Conservation (phyloP, 768 basidiomycete genomes). For the Naganishia kalamii region DNA sequence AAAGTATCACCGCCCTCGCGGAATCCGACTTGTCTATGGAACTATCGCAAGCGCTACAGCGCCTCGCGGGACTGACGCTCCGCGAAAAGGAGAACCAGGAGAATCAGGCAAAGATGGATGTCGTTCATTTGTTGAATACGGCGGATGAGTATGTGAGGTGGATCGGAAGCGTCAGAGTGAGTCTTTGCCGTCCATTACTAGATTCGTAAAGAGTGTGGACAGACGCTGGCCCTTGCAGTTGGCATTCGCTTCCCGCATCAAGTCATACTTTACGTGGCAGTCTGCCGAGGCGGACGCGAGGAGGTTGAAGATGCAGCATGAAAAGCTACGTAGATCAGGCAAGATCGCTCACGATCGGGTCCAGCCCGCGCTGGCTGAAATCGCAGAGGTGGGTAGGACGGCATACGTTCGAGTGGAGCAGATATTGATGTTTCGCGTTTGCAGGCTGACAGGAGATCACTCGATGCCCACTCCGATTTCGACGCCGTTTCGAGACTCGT, state of each 20-base stretch:
- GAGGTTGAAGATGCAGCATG: conserved; percentile 53
- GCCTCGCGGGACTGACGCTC: conserved; percentile 67
- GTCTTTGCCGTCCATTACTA: conserved; percentile 37
- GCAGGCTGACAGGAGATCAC: conserved; percentile 75
- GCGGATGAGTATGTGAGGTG: conserved; percentile 92
- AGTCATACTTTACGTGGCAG: conserved; percentile 75
- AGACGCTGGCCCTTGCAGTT: conserved; percentile 51
- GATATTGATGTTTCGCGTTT: not conserved
- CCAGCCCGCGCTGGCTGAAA: conserved; percentile 66
- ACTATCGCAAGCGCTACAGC: conserved; percentile 62
- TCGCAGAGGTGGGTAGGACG: conserved; percentile 62
- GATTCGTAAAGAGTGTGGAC: not conserved
- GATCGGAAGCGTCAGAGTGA: conserved; percentile 74
- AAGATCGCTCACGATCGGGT: conserved; percentile 63
- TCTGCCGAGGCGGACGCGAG: conserved; percentile 54
- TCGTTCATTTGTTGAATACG: conserved; percentile 70
- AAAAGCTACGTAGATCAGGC: conserved; percentile 14
- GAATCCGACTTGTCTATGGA: conserved; percentile 66
- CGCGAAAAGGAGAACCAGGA: conserved; percentile 68
- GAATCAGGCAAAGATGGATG: conserved; percentile 72
- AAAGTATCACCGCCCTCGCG: conserved; percentile 63
- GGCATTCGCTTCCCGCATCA: conserved; percentile 80
- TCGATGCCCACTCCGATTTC: conserved; percentile 80
- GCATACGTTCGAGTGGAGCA: not conserved
- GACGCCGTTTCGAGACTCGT: conserved; percentile 80